A percentile compares a stretch with the other conserved stretches of the same genome.
Evolutionary conservation across 345 rosid genomes (phyloP).

Genomic region (Streptanthus diversifolius): DNA sequence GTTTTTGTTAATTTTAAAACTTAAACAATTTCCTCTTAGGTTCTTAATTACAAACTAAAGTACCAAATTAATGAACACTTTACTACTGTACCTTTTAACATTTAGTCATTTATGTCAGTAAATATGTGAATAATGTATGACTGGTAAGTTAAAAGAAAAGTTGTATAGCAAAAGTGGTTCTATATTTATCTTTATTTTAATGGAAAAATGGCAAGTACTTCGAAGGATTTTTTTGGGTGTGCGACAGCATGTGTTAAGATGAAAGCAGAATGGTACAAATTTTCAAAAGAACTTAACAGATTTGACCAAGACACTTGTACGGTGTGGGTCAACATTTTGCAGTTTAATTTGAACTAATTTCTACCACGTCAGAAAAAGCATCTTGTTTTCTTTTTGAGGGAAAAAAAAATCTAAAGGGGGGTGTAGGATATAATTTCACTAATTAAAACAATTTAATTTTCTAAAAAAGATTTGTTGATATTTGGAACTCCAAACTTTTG

Average conservation of each 20-base stretch:
- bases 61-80: too few relatives aligned
- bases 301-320: slow-evolving; percentile 33
- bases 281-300: slow-evolving; percentile 26
- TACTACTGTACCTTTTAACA: neutral
- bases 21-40: neutral
- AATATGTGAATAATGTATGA: neutral
- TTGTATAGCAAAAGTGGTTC: neutral
- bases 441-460: too few relatives aligned
- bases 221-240: neutral
- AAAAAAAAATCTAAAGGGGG: neutral
- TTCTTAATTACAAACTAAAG: neutral
- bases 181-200: neutral
- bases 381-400: neutral
- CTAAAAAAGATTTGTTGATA: neutral
- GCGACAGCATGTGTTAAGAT: neutral
- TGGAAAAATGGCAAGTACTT: neutral
- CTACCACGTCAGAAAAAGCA: slow-evolving; percentile 15
- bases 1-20: neutral
- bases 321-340: slow-evolving; percentile 14
- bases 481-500: neutral
- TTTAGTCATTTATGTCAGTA: neutral
- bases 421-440: too few relatives aligned
- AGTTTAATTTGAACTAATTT: neutral
- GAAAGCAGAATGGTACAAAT: slow-evolving; percentile 8
- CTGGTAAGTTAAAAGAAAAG: neutral